These are phyloP conservation scores for Gonapodya sp. DNA, from an alignment of 192 early-diverging fungal genomes.

Conservation along the genomic window DNA sequence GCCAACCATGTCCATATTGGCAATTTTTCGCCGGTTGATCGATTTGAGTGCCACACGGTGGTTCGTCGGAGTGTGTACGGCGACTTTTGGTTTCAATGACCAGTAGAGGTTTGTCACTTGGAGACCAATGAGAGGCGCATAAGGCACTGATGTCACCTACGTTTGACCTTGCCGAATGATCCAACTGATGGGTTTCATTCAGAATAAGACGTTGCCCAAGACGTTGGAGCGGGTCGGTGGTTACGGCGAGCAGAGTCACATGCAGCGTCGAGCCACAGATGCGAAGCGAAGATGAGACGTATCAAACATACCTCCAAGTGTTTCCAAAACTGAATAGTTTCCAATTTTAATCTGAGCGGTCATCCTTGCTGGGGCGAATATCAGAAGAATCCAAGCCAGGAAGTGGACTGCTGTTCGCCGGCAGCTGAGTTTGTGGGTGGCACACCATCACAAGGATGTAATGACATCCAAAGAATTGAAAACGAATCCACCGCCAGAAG, in stretches of 20 bases:
- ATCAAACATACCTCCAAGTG: constrained; percentile 58
- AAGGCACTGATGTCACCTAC: constrained; percentile 43
- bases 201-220: neutral
- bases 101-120: neutral
- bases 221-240: neutral
- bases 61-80: constrained; percentile 88
- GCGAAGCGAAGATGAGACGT: neutral
- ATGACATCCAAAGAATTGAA: too few species aligned
- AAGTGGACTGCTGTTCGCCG: neutral
- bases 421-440: too few species aligned
- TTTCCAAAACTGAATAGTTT: constrained; percentile 88
- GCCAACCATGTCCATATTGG: constrained; percentile 90
- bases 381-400: neutral
- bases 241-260: neutral
- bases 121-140: neutral
- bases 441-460: too few species aligned
- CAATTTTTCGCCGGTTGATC: constrained; percentile 84
- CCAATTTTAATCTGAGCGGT: constrained; percentile 46
- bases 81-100: constrained; percentile 51
- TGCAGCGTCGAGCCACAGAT: neutral
- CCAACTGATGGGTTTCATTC: constrained; percentile 39
- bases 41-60: constrained; percentile 96
- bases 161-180: constrained; percentile 97
- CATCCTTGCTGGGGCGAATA: neutral
- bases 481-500: too few species aligned